Percentiles rank a stretch among this genome's conserved stretches.
These are phyloP conservation scores for Fusarium staphyleae DNA, from an alignment of 2,329 filamentous ascomycete species.

Conservation along the genomic window DNA sequence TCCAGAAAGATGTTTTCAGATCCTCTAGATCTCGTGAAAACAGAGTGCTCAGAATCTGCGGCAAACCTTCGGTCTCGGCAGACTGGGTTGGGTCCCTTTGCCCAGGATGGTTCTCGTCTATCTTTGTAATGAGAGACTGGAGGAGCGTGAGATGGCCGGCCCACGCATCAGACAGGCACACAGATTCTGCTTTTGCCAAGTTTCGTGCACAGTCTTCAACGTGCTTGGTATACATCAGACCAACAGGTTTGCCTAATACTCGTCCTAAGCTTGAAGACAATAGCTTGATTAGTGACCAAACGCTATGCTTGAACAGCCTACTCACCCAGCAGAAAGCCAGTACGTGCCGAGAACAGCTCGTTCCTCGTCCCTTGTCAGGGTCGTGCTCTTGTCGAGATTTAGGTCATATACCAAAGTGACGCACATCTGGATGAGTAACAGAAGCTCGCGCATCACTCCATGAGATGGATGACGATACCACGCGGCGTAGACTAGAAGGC, in stretches of 20 bases:
- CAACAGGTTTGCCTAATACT: not conserved
- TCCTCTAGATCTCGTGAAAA: not conserved
- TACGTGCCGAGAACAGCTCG: not conserved
- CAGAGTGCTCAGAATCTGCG: not conserved
- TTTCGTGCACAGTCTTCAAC: not conserved
- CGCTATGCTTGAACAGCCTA: not conserved
- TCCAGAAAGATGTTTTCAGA: not conserved
- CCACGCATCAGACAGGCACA: not conserved
- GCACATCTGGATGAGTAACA: not conserved
- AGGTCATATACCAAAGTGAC: not conserved
- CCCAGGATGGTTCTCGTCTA: not conserved
- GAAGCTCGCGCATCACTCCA: not conserved
- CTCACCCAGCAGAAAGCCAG: conserved; percentile 1
- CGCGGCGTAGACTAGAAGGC: not conserved
- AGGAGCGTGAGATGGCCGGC: not conserved
- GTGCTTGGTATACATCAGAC: not conserved
- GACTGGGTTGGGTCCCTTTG: not conserved
- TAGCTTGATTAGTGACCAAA: not conserved
- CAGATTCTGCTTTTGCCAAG: not conserved
- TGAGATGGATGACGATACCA: conserved; percentile 1
- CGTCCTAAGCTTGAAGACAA: not conserved
- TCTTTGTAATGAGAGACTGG: not conserved
- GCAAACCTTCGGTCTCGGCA: not conserved
- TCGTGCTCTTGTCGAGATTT: not conserved
- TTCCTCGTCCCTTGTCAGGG: not conserved